Conservation (phyloP, 2,329 filamentous ascomycete genomes). For the Cladosporium sp. region DNA sequence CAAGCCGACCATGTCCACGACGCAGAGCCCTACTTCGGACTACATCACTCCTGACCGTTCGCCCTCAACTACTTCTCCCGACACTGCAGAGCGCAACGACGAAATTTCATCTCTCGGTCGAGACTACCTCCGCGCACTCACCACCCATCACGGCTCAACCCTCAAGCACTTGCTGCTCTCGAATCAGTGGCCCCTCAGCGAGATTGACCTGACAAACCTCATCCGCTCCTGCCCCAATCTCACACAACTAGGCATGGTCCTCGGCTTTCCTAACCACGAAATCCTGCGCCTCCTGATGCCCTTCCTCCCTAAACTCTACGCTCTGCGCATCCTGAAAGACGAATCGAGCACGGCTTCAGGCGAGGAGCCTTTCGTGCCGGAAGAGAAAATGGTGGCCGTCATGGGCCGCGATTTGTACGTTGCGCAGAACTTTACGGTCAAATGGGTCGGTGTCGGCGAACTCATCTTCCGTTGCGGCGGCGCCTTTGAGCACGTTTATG, state of each 20-base stretch:
- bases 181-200: slow-evolving; percentile 49
- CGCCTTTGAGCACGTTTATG: slow-evolving; percentile 13
- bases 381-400: slow-evolving; percentile 27
- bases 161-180: slow-evolving; percentile 53
- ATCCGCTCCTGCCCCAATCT: slow-evolving; percentile 51
- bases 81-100: not conserved
- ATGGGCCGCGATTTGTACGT: slow-evolving; percentile 21
- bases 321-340: slow-evolving; percentile 33
- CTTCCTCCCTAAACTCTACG: slow-evolving; percentile 35
- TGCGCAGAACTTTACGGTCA: slow-evolving; percentile 20
- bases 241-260: slow-evolving; percentile 52
- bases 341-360: not conserved
- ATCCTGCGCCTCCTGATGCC: slow-evolving; percentile 35
- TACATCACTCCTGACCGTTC: slow-evolving; percentile 20
- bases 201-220: slow-evolving; percentile 44
- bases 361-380: not conserved
- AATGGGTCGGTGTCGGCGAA: slow-evolving; percentile 36
- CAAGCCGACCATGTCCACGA: slow-evolving; percentile 12
- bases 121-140: slow-evolving; percentile 46
- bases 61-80: not conserved
- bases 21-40: slow-evolving; percentile 4
- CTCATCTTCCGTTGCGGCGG: slow-evolving; percentile 33
- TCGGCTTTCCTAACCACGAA: slow-evolving; percentile 53
- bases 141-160: slow-evolving; percentile 44
- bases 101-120: not conserved